Evolutionary conservation across 2,329 filamentous ascomycete species (phyloP).

Genomic region (Colletotrichum tabaci): DNA sequence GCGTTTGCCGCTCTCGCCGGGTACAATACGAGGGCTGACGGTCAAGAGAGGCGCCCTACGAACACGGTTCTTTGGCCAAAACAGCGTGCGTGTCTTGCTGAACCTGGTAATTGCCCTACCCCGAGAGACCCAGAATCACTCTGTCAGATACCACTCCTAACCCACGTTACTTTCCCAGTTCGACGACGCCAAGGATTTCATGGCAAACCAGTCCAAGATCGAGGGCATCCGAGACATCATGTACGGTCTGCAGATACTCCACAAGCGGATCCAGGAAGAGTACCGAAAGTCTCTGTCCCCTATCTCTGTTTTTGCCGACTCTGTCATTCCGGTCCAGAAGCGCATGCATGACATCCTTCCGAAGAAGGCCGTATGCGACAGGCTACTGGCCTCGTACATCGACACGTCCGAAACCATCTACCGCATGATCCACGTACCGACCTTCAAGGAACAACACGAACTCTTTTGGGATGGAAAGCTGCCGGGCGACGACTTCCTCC

Average conservation of each 20-base stretch:
- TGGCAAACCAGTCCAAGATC: conserved; percentile 59
- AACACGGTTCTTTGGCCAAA: conserved; percentile 69
- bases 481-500: conserved; percentile 66
- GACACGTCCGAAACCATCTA: conserved; percentile 67
- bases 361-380: conserved; percentile 65
- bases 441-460: conserved; percentile 66
- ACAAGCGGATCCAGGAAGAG: conserved; percentile 64
- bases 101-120: conserved; percentile 63
- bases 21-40: conserved; percentile 65
- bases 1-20: conserved; percentile 53
- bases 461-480: conserved; percentile 66
- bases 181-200: conserved; percentile 67
- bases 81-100: conserved; percentile 66
- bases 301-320: conserved; percentile 71
- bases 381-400: conserved; percentile 65
- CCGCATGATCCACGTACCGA: conserved; percentile 67
- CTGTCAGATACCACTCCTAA: conserved; percentile 35
- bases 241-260: conserved; percentile 61
- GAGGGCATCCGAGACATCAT: conserved; percentile 61
- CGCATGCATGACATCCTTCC: conserved; percentile 72
- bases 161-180: conserved; percentile 55
- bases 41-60: conserved; percentile 63
- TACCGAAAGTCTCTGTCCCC: conserved; percentile 63
- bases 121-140: conserved; percentile 16
- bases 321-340: conserved; percentile 70